Evolutionary conservation across 1,284 basidiomycete species (phyloP), one percentile per base, ranked within the genome.

Genomic region (Fomitiporia mediterranea): DNA sequence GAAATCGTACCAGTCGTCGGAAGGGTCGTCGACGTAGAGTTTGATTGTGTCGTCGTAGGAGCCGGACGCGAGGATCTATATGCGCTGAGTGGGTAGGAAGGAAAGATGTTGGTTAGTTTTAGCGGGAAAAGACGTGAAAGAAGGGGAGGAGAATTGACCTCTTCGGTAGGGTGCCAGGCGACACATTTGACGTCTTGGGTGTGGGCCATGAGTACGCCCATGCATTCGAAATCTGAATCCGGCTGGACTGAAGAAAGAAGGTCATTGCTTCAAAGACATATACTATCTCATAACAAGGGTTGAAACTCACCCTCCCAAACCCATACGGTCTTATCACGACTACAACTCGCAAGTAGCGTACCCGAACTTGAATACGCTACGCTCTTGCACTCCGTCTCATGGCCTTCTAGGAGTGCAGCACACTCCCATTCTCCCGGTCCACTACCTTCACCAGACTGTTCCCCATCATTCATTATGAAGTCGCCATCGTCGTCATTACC

Each of bases 1-100:
- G 63, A 92, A 91, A 65, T 87, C 89, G 69, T 84, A 94, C 94
- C 97, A 98, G 69, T 99, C 96, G 62, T 96, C 94, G 19, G 84
- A 82, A 0, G 94, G 93, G 69, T 99, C 96, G 68, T 98, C 95
- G 57, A 91, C 74, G 70, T 97, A 96, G 23, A 99, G 81, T 65
- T 93, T 94, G 70, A 99, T 91, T 5, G 91, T 92, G 66, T 98
- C 94, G 68, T 99, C 97, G 72, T 99, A 99, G 0, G 94, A 98
- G 7, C 86, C 93, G 3, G 94, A 98, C 8, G 96, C 97, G 53
- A 99, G 86, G 56, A 98, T 89, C 87, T 94, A 63, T 49, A 51
- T 37, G 5, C 28, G 59, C 63, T 54, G 51, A 49, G 34, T 57
- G 55, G 42, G 55, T 44, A 57, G 34, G 61, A 55, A 66, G 60